Evolutionary conservation across 1,284 basidiomycete species (phyloP).

Genomic region (Vanrija humicola): DNA sequence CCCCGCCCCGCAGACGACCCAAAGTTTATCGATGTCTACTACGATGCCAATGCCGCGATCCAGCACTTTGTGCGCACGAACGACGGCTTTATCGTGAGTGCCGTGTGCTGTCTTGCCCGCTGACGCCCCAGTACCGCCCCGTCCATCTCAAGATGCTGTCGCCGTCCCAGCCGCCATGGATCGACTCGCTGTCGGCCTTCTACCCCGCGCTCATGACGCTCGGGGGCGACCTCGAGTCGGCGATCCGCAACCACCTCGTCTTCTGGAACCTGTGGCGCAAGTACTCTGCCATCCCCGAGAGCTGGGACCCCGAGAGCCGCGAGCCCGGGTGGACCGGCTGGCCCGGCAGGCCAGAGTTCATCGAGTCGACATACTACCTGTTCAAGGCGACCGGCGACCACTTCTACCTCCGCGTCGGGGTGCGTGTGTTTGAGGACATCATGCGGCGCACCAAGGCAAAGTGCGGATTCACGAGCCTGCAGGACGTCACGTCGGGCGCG

Average conservation of each 20-base stretch:
- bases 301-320: conserved; percentile 73
- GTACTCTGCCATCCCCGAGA: conserved; percentile 80
- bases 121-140: conserved; percentile 32
- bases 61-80: conserved; percentile 75
- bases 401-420: conserved; percentile 85
- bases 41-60: conserved; percentile 76
- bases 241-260: conserved; percentile 76
- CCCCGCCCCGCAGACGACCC: conserved; percentile 61
- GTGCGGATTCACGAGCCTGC: conserved; percentile 79
- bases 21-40: conserved; percentile 84
- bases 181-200: conserved; percentile 52
- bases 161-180: conserved; percentile 25
- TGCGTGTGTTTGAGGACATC: conserved; percentile 74
- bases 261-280: conserved; percentile 87
- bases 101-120: not conserved
- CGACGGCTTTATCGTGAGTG: conserved; percentile 80
- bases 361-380: conserved; percentile 91
- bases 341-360: conserved; percentile 80
- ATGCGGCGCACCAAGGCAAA: conserved; percentile 65
- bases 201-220: conserved; percentile 64
- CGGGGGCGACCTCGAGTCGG: conserved; percentile 81
- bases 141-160: conserved; percentile 30
- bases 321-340: conserved; percentile 74
- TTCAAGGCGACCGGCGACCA: conserved; percentile 81
- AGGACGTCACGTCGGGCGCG: conserved; percentile 70